phyloP scores from a whole-genome alignment of 164 flowering plant genomes.

The Nelumbo lutea region DNA sequence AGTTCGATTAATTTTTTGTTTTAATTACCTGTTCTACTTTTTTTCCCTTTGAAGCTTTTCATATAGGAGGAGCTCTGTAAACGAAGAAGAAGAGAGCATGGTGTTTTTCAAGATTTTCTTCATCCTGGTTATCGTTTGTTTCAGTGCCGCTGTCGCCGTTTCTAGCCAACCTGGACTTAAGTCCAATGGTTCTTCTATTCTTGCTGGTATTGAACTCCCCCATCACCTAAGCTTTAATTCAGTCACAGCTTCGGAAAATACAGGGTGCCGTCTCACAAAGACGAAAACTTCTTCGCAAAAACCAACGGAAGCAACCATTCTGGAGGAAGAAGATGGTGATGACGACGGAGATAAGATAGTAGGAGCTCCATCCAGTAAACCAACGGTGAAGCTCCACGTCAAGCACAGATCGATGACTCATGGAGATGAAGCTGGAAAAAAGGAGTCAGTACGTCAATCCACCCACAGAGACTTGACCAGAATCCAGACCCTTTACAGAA shows the following conservation, averaged over 20 bases:
- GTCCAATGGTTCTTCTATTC: slow-evolving; percentile 25
- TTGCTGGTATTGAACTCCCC: slow-evolving; percentile 52
- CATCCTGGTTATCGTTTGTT: slow-evolving; percentile 21
- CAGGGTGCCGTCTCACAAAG: slow-evolving; percentile 26
- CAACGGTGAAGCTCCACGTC: slow-evolving; percentile 44
- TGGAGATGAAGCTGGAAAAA: slow-evolving; percentile 11
- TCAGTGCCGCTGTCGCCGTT: slow-evolving; percentile 12
- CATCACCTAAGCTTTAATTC: slow-evolving; percentile 50
- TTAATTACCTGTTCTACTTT: neutral
- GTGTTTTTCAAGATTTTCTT: slow-evolving; percentile 9
- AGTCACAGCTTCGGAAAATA: slow-evolving; percentile 25
- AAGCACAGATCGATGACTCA: slow-evolving; percentile 29
- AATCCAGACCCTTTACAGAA: slow-evolving; percentile 51
- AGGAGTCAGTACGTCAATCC: slow-evolving; percentile 35
- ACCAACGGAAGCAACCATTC: neutral
- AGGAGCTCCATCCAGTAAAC: neutral
- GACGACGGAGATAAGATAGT: slow-evolving; percentile 2
- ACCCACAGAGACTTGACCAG: slow-evolving; percentile 44
- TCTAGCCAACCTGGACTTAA: slow-evolving; percentile 12
- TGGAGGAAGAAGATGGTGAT: slow-evolving; percentile 6
- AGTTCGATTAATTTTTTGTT: neutral
- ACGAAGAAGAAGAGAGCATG: slow-evolving; percentile 21
- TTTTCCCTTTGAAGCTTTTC: neutral
- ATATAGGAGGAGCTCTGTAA: neutral
- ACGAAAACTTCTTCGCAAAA: slow-evolving; percentile 5